Conservation (phyloP, 805 yeast genomes). For the Kregervanrija fluxuum region DNA sequence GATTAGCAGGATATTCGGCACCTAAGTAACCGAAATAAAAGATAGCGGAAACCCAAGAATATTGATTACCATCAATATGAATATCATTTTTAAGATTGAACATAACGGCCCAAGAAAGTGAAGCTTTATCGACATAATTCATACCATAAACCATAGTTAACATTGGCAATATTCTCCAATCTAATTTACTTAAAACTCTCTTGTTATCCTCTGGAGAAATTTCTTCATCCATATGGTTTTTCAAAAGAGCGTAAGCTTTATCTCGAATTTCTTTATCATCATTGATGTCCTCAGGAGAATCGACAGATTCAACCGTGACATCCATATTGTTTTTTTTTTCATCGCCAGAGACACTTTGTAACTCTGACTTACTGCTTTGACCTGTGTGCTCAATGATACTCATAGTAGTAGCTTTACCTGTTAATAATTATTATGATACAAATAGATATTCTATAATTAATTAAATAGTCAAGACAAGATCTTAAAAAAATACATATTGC, state of each 20-base stretch:
- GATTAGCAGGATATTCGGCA: constrained; percentile 8
- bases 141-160: constrained; percentile 18
- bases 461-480: too few relatives aligned
- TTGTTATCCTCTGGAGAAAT: constrained; percentile 20
- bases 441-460: too few relatives aligned
- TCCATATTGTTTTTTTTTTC: background rate
- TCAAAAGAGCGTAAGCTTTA: constrained; percentile 13
- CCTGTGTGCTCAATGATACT: too few relatives aligned
- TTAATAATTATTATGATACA: too few relatives aligned
- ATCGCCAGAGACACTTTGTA: too few relatives aligned
- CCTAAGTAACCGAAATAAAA: constrained; percentile 41
- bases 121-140: constrained; percentile 23
- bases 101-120: constrained; percentile 25
- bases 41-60: constrained; percentile 36
- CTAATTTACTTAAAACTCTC: constrained; percentile 23
- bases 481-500: too few relatives aligned
- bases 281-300: constrained; percentile 1
- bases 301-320: constrained; percentile 1
- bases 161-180: constrained; percentile 25
- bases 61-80: constrained; percentile 30
- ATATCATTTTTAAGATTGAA: constrained; percentile 26
- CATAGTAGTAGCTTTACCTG: too few relatives aligned
- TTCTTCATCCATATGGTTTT: constrained; percentile 13
- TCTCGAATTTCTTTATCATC: constrained; percentile 14
- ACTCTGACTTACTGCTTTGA: too few relatives aligned